phyloP scores from a whole-genome alignment of 352 stramenopile species.

The Globisporangium barbulae region DNA sequence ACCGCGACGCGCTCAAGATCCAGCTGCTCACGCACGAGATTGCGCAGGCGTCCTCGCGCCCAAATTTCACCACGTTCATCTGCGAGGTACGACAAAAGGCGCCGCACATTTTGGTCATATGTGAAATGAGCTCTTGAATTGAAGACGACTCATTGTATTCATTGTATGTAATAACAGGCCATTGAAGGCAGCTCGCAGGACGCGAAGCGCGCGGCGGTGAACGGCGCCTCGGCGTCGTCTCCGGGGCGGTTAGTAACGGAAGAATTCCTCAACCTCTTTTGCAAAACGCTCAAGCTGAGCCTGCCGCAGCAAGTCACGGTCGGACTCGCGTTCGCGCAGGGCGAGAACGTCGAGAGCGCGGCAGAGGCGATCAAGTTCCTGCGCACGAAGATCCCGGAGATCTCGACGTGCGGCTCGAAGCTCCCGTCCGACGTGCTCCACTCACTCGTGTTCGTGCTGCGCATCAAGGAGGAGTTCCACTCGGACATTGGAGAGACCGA shows the following conservation, averaged over 20 bases:
- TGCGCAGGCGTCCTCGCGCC: conserved; percentile 80
- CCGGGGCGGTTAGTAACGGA: conserved; percentile 53
- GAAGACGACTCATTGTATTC: neutral
- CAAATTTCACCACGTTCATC: conserved; percentile 91
- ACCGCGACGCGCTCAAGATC: conserved; percentile 88
- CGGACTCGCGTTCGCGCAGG: conserved; percentile 76
- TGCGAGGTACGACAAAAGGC: conserved; percentile 50
- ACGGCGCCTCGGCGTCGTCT: conserved; percentile 12
- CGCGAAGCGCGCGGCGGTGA: conserved; percentile 21
- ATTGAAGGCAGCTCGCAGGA: conserved; percentile 65
- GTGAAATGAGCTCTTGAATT: neutral
- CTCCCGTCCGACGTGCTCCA: conserved; percentile 83
- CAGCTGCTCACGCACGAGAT: conserved; percentile 89
- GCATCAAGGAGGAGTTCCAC: conserved; percentile 78
- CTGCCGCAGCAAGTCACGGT: conserved; percentile 85
- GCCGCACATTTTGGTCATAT: neutral
- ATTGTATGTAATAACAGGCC: conserved; percentile 25
- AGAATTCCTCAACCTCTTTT: conserved; percentile 79
- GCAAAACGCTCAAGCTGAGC: conserved; percentile 79
- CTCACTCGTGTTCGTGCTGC: conserved; percentile 77
- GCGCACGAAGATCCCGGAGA: conserved; percentile 80
- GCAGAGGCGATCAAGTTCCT: conserved; percentile 73
- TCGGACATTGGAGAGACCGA: conserved; percentile 74
- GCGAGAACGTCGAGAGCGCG: conserved; percentile 53
- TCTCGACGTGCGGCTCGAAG: conserved; percentile 78